phyloP scores from a whole-genome alignment of 140 eudicot genomes.

The Ambrosia hybrid region DNA sequence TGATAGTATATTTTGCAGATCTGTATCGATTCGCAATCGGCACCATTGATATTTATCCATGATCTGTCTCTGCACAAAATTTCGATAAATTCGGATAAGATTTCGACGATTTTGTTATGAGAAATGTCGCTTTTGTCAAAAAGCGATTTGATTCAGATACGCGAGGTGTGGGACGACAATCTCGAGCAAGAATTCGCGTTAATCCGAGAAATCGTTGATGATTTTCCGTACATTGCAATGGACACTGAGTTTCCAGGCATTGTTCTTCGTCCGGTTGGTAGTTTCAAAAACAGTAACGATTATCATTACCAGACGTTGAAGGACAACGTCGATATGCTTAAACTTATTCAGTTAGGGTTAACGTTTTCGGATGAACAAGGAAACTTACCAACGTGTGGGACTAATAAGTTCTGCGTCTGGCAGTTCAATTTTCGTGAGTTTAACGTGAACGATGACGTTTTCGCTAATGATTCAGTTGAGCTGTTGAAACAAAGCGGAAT shows the following conservation, averaged over 20 bases:
- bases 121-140: slow-evolving; percentile 68
- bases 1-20: slow-evolving; percentile 20
- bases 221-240: slow-evolving; percentile 67
- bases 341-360: slow-evolving; percentile 72
- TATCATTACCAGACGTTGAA: slow-evolving; percentile 69
- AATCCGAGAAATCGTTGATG: slow-evolving; percentile 58
- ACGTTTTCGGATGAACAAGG: slow-evolving; percentile 71
- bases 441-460: slow-evolving; percentile 71
- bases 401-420: slow-evolving; percentile 64
- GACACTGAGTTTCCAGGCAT: slow-evolving; percentile 82
- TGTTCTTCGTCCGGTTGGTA: slow-evolving; percentile 68
- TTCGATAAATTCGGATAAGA: not conserved
- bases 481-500: slow-evolving; percentile 73
- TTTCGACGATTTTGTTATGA: not conserved
- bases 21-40: slow-evolving; percentile 12
- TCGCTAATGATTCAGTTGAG: slow-evolving; percentile 69
- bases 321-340: slow-evolving; percentile 70
- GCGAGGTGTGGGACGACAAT: slow-evolving; percentile 77
- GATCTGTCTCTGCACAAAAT: not conserved
- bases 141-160: slow-evolving; percentile 55
- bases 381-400: slow-evolving; percentile 69
- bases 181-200: slow-evolving; percentile 69
- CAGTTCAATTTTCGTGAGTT: slow-evolving; percentile 80
- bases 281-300: slow-evolving; percentile 56
- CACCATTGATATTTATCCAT: not conserved